phyloP scores from a whole-genome alignment of 2,329 filamentous ascomycete genomes.

The Zalaria obscura region DNA sequence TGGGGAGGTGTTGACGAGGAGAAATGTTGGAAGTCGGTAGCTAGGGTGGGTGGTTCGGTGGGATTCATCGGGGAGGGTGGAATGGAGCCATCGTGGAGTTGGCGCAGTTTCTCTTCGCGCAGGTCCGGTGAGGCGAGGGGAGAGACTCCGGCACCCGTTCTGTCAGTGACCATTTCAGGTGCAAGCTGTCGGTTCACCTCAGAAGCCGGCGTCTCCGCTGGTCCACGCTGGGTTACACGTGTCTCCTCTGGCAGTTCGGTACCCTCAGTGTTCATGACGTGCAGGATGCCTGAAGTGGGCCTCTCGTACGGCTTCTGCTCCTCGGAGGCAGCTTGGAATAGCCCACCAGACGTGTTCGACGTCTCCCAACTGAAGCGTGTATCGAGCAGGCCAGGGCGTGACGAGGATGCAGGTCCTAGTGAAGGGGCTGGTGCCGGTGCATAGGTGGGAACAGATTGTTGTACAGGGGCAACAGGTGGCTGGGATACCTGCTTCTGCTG shows the following conservation, averaged over 20 bases:
- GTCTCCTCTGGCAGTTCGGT: slow-evolving; percentile 5
- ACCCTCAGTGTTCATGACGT: slow-evolving; percentile 28
- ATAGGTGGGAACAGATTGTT: too few relatives aligned
- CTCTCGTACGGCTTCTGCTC: slow-evolving; percentile 12
- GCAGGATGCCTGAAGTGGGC: slow-evolving; percentile 18
- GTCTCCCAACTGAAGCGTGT: slow-evolving; percentile 25
- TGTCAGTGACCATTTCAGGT: neutral
- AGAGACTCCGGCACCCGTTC: neutral
- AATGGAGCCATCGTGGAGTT: neutral
- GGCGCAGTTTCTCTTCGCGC: neutral
- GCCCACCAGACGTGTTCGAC: too few relatives aligned
- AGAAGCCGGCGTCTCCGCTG: neutral
- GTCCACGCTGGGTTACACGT: neutral
- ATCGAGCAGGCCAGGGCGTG: slow-evolving; percentile 11
- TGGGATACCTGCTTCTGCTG: too few relatives aligned
- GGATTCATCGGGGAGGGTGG: neutral
- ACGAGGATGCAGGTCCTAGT: neutral
- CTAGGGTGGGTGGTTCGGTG: too few relatives aligned
- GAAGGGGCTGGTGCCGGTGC: too few relatives aligned
- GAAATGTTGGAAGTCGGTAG: too few relatives aligned
- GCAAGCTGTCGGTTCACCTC: too few relatives aligned
- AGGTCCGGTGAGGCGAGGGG: neutral
- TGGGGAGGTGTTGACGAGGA: neutral
- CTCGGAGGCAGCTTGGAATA: neutral
- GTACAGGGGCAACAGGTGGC: too few relatives aligned